Base-by-base conservation (phyloP, 1,284 basidiomycete genomes). In the Tremellales sp. region DNA sequence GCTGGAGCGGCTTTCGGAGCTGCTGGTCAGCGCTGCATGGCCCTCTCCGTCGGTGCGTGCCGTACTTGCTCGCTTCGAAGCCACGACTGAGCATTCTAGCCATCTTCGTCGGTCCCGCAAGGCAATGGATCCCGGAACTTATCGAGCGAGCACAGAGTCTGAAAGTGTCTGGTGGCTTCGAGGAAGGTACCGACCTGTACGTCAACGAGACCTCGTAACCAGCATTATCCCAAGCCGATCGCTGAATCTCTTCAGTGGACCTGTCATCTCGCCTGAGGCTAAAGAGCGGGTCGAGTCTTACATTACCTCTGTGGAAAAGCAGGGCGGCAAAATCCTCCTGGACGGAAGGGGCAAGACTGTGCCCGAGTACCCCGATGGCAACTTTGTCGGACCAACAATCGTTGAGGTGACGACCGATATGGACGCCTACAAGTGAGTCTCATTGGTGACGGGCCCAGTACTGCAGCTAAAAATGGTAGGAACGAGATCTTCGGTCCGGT, bases 401-500 rank as follows among this genome's bases (percentile, higher is more conserved):
- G 81, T 97, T 51, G 84, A 94, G 71, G 89, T 83, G 5, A 80
- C 79, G 17, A 86, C 86, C 6, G 80, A 79, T 15, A 96, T 97
- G 92, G 80, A 79, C 53, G 89, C 86, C 58, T 97, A 98, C 78
- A 79, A 83, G 89, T 91, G 61, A 50, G 80, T 67, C 4, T 40
- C 19, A 31, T 13, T 19, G 13, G 29, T 29, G 19, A 39, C 6
- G 19, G 21, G 23, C 2, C 13, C 27, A 47, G 15, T 40, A 15
- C 17, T 6, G 26, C 22, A 17, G n/a, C 11, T 44, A 36, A n/a
- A 12, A 17, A 29, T 51, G 39, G 31, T 51, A 92, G 89, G 56
- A 84, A 91, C 68, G 93, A 97, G 73, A 96, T 97, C 60, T 97
- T 97, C 62, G 94, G 93, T 2, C 94, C 94, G 3, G 93, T 86